Percentiles rank a stretch among this genome's conserved stretches.
These are phyloP conservation scores for Glycine latifolia DNA, from an alignment of 306 rosid species.

Conservation along the genomic window DNA sequence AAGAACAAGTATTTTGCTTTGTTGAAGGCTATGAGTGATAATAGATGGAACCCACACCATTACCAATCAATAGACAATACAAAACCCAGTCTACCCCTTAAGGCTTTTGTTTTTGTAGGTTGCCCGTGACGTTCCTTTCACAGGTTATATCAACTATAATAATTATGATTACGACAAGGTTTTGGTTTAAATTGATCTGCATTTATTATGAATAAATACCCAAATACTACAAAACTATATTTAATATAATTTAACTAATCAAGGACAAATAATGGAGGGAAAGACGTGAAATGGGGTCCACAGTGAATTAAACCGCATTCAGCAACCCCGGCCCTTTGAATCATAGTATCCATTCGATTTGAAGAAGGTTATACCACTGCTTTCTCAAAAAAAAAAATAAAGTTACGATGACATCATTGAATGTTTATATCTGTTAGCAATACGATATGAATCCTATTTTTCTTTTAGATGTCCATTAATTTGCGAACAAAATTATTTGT, in stretches of 20 bases:
- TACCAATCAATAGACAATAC: not conserved
- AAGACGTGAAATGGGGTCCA: conserved; percentile 23
- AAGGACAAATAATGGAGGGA: conserved; percentile 26
- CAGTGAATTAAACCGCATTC: not conserved
- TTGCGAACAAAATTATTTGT: no score
- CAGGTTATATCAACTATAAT: conserved; percentile 33
- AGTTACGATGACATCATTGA: no score
- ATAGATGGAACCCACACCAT: conserved; percentile 38
- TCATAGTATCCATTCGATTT: no score
- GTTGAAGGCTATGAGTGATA: not conserved
- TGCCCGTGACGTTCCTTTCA: conserved; percentile 36
- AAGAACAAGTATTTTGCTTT: not conserved
- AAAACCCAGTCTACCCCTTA: not conserved
- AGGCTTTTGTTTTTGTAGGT: conserved; percentile 21
- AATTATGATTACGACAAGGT: conserved; percentile 18
- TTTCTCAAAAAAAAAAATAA: no score
- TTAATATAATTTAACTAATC: not conserved
- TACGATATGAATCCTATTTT: no score
- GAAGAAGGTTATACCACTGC: no score
- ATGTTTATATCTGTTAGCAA: no score
- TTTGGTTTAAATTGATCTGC: not conserved
- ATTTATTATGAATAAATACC: not conserved
- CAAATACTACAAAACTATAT: not conserved
- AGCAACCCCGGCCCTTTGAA: no score
- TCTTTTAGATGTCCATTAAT: no score